Conservation (phyloP, 768 basidiomycete species). For the Russula sp. region DNA sequence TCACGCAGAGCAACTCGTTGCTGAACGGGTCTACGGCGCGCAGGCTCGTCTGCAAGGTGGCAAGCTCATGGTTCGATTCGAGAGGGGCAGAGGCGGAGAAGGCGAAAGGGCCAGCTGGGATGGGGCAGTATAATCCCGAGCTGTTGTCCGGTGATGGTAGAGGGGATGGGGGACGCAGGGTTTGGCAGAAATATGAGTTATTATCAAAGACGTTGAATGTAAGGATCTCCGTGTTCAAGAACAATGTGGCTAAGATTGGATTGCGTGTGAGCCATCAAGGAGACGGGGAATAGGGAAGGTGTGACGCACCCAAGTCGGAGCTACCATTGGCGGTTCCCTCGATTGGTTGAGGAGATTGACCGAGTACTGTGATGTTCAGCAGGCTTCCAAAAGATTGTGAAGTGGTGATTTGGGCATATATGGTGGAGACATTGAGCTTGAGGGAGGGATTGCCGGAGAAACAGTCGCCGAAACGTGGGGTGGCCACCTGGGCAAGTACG, state of each 20-base stretch:
- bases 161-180: conserved; percentile 76
- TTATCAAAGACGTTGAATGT: conserved; percentile 72
- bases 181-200: conserved; percentile 70
- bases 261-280: conserved; percentile 22
- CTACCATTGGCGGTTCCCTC: conserved; percentile 57
- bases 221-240: conserved; percentile 76
- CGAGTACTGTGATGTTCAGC: conserved; percentile 73
- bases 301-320: conserved; percentile 59
- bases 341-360: conserved; percentile 56
- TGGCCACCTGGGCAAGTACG: conserved; percentile 24
- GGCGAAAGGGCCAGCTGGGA: conserved; percentile 75
- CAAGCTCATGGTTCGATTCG: conserved; percentile 63
- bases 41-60: conserved; percentile 79
- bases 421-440: conserved; percentile 63
- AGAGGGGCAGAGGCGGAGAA: conserved; percentile 74
- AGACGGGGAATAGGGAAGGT: conserved; percentile 11
- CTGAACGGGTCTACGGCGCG: conserved; percentile 87
- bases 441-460: conserved; percentile 51
- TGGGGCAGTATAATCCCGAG: conserved; percentile 63
- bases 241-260: conserved; percentile 75
- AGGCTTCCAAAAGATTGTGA: conserved; percentile 43
- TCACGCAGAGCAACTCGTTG: conserved; percentile 78
- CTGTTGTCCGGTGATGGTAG: conserved; percentile 44
- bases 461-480: conserved; percentile 62
- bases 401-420: conserved; percentile 68